Percentiles rank a stretch among this genome's conserved stretches.
Evolutionary conservation across 139 green algal species (phyloP).

Genomic region (Picochlorum sp.): DNA sequence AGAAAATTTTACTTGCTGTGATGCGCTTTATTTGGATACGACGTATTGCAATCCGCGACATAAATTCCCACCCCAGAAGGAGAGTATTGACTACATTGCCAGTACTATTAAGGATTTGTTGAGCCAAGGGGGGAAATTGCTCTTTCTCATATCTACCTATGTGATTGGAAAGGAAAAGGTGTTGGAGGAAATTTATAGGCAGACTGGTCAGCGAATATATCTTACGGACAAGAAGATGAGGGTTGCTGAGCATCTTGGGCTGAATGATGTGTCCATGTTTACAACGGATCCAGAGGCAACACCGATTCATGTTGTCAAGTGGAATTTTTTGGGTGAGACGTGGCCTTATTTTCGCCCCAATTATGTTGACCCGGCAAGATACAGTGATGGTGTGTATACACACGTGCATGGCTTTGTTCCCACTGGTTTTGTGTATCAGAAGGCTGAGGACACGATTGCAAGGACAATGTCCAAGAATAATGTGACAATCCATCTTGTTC

Average conservation of each 20-base stretch:
- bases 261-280: constrained; percentile 38
- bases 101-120: constrained; percentile 32
- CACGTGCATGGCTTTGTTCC: constrained; percentile 79
- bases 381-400: constrained; percentile 25
- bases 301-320: constrained; percentile 42
- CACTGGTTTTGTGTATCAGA: constrained; percentile 81
- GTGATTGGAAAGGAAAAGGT: constrained; percentile 77
- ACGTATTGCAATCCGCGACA: constrained; percentile 69
- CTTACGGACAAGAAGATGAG: constrained; percentile 49
- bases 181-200: constrained; percentile 42
- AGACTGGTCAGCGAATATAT: constrained; percentile 40
- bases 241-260: constrained; percentile 40
- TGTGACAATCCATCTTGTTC: constrained; percentile 58
- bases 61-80: constrained; percentile 56
- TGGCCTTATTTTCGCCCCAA: constrained; percentile 92
- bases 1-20: constrained; percentile 26
- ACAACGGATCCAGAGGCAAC: constrained; percentile 39
- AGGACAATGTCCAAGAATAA: constrained; percentile 35
- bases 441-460: constrained; percentile 23
- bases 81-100: constrained; percentile 50
- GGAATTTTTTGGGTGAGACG: constrained; percentile 57
- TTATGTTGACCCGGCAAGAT: constrained; percentile 60
- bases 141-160: constrained; percentile 13
- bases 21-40: constrained; percentile 73
- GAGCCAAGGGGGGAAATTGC: constrained; percentile 6